These are phyloP conservation scores for Dalbergia cultrata DNA, from an alignment of 306 rosid genomes.

Conservation along the genomic window DNA sequence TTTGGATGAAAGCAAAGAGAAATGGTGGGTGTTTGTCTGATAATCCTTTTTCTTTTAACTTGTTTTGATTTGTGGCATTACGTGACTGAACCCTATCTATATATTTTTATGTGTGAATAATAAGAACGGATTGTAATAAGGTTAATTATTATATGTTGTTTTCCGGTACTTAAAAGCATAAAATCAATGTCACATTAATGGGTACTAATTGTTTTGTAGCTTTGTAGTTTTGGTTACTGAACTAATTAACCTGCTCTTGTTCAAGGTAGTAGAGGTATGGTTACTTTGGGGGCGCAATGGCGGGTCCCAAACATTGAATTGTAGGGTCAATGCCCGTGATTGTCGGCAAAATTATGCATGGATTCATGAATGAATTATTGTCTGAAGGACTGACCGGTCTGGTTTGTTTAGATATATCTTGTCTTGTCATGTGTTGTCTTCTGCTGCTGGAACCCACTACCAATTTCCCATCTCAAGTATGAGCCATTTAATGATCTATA, in stretches of 20 bases:
- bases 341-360: constrained; percentile 43
- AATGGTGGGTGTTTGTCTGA: constrained; percentile 37
- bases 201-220: neutral
- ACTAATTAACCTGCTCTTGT: no score
- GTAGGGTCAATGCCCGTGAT: constrained; percentile 40
- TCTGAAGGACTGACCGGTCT: neutral
- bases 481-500: no score
- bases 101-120: neutral
- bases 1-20: neutral
- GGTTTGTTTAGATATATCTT: neutral
- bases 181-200: neutral
- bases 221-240: no score
- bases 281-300: neutral
- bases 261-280: neutral
- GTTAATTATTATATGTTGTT: no score
- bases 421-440: neutral
- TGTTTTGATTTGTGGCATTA: neutral
- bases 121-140: neutral
- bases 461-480: neutral
- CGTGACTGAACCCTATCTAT: no score
- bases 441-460: constrained; percentile 35
- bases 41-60: neutral
- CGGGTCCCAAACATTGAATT: constrained; percentile 22
- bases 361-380: neutral
- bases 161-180: neutral